Base-by-base conservation (phyloP, 176 grass and related monocot species). In the Oryza longistaminata region DNA sequence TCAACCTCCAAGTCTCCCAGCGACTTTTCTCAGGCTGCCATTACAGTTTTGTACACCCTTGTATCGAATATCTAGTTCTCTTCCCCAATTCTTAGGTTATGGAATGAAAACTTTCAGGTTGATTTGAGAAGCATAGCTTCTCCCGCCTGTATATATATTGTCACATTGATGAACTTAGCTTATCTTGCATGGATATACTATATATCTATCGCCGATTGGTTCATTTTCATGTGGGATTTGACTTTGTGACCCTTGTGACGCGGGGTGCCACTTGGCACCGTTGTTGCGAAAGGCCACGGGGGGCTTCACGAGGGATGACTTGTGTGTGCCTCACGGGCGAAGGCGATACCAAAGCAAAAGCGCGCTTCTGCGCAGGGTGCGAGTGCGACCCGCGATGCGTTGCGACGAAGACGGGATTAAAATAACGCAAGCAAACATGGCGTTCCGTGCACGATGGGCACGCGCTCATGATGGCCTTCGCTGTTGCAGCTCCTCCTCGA, bases 71-170 rank as follows among this genome's bases (percentile, higher is more conserved):
- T 68, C 58, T 43, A 24, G 24, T 6, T 46, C 31, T 49, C 25
- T 34, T 49, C 55, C 39, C 70, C 58, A 11, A 31, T 22, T 79
- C 10, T 77, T 39, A 66, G 70, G 66, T 39, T 39, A 19, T 25
- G 9, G 21, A 66, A 8, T 71, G 43, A 34, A 25, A 49, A 11
- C 65, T 75, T 31, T 74, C 14, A 45, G 29, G 75, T 15, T 61
- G 24, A 11, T 29, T 26, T 31, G 65, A 31, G 22, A 27, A 80
- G 19, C 15, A 61, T 10, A 83, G 46, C 14, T 61, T 60, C 33
- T 66, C 68, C 26, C 31, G 37, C 75, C 75, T 82, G 85, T 90
- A 83, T 67, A 90, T 65, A 86, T 84, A 65, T 65, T n/a, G 5
- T 49, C 68, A 85, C 75, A 65, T 52, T 27, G 5, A 74, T 64